Percentiles rank a stretch among this genome's conserved stretches.
Conservation (phyloP, 441 rosid genomes). For the Pelargonium citronellum region DNA sequence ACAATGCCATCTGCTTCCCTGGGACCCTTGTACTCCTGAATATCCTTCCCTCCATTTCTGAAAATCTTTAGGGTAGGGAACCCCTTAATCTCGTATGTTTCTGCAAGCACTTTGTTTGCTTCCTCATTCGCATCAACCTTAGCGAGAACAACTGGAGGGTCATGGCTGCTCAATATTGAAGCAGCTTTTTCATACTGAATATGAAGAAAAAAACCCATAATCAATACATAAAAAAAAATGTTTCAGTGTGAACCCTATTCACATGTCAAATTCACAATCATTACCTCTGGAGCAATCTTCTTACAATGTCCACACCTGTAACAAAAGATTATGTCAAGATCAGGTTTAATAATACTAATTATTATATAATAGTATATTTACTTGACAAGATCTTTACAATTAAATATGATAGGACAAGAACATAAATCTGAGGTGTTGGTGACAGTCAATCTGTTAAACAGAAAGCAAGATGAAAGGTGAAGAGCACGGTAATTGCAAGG, state of each 20-base stretch:
- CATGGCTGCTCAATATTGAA: conserved; percentile 54
- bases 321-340: too few relatives aligned
- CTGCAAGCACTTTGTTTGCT: conserved; percentile 59
- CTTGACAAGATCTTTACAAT: too few relatives aligned
- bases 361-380: too few relatives aligned
- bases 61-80: conserved; percentile 83
- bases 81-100: conserved; percentile 52
- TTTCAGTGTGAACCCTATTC: not conserved
- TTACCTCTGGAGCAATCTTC: conserved; percentile 94
- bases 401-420: too few relatives aligned
- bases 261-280: not conserved
- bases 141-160: conserved; percentile 63
- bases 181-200: conserved; percentile 91
- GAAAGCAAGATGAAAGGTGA: too few relatives aligned
- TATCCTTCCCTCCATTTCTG: conserved; percentile 69
- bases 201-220: conserved; percentile 14
- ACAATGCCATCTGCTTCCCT: conserved; percentile 93
- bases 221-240: not conserved
- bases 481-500: too few relatives aligned
- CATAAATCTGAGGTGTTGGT: too few relatives aligned
- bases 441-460: too few relatives aligned
- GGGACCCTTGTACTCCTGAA: conserved; percentile 86
- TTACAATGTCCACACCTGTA: conserved; percentile 95
- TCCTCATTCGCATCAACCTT: conserved; percentile 88
- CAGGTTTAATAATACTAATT: too few relatives aligned